Conservation (phyloP, 1,284 basidiomycete genomes). For the Rhodofomes roseus region DNA sequence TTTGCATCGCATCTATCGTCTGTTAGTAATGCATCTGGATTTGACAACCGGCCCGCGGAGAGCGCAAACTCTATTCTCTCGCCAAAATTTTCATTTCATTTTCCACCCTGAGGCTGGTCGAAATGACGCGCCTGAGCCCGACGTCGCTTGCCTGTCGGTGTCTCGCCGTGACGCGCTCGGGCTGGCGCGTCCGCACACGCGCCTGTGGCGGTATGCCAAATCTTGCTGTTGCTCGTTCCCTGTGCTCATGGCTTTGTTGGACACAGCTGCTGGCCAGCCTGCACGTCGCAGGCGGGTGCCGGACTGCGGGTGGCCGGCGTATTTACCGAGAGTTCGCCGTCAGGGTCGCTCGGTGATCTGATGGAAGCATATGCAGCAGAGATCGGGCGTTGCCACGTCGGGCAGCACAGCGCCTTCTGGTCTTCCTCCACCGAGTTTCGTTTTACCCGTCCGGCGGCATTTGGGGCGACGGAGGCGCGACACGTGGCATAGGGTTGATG, state of each 20-base stretch:
- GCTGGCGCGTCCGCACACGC: neutral
- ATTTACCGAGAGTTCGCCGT: slow-evolving; percentile 12
- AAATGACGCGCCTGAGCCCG: neutral
- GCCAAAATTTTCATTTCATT: slow-evolving; percentile 6
- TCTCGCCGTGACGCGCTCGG: neutral
- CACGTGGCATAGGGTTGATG: slow-evolving; percentile 9
- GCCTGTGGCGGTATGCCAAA: neutral
- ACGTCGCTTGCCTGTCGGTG: neutral
- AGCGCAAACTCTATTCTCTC: slow-evolving; percentile 1
- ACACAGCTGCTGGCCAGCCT: neutral
- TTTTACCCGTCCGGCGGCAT: slow-evolving; percentile 15
- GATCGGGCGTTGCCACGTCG: slow-evolving; percentile 8
- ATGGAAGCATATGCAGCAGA: slow-evolving; percentile 10
- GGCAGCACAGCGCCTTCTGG: neutral
- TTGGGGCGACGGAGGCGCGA: slow-evolving; percentile 11
- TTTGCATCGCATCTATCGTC: slow-evolving; percentile 35
- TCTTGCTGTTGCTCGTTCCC: neutral
- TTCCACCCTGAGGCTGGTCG: neutral
- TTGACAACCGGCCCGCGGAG: slow-evolving; percentile 10
- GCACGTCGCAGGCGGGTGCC: neutral
- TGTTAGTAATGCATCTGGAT: slow-evolving; percentile 28
- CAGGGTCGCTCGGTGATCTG: slow-evolving; percentile 2
- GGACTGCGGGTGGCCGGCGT: slow-evolving; percentile 1
- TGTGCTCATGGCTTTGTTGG: neutral
- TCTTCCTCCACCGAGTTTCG: slow-evolving; percentile 7